Evolutionary conservation across 331 rosid genomes (phyloP).

Genomic region (Stylosanthes scabra): DNA sequence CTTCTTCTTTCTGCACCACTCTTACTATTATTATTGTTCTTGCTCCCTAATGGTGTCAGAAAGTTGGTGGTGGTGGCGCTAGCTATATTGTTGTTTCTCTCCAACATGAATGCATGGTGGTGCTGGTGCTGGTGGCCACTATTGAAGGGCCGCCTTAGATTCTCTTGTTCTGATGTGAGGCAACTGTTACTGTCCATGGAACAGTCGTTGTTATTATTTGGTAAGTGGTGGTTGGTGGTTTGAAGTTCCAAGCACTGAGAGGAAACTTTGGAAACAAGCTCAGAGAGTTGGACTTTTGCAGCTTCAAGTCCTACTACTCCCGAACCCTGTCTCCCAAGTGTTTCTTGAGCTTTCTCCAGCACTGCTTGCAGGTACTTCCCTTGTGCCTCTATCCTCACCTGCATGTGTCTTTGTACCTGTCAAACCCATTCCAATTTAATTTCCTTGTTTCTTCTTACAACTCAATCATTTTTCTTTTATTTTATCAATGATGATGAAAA

Average conservation of each 20-base stretch:
- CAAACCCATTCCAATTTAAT: neutral
- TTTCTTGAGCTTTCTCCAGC: slow-evolving; percentile 87
- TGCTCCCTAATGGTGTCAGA: slow-evolving; percentile 29
- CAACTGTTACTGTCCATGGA: slow-evolving; percentile 88
- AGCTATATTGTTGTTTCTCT: slow-evolving; percentile 31
- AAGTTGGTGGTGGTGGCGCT: slow-evolving; percentile 8
- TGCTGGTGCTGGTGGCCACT: slow-evolving; percentile 25
- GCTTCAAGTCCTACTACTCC: slow-evolving; percentile 81
- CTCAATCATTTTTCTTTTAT: too few relatives aligned
- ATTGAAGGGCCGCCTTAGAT: slow-evolving; percentile 48
- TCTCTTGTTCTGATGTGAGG: slow-evolving; percentile 69
- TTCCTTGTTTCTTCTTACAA: slow-evolving; percentile 20
- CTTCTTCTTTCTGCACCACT: slow-evolving; percentile 46
- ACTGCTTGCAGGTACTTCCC: slow-evolving; percentile 90
- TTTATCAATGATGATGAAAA: too few relatives aligned
- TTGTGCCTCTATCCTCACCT: slow-evolving; percentile 82
- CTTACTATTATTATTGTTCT: neutral
- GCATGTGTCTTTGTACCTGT: slow-evolving; percentile 87
- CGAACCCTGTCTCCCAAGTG: slow-evolving; percentile 69
- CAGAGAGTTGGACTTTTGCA: slow-evolving; percentile 87
- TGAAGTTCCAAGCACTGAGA: slow-evolving; percentile 65
- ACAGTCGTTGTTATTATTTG: slow-evolving; percentile 56
- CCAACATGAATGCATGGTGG: slow-evolving; percentile 33
- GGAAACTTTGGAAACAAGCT: slow-evolving; percentile 79
- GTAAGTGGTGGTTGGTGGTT: slow-evolving; percentile 51